These are phyloP conservation scores for Coriolopsis trogii DNA, from an alignment of 1,284 basidiomycete species.

Conservation along the genomic window DNA sequence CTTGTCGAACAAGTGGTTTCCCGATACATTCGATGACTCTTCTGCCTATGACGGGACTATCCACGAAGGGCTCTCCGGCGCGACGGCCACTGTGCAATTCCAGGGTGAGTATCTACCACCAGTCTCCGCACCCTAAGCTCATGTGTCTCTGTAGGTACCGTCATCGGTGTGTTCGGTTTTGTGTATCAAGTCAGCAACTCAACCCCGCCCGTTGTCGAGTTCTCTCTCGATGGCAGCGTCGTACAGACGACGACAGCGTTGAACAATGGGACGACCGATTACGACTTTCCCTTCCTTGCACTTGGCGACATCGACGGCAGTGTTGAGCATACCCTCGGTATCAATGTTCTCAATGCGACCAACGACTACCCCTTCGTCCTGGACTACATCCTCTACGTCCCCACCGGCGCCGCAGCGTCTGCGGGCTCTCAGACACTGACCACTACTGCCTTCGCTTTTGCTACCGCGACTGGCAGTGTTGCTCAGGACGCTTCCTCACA, in stretches of 20 bases:
- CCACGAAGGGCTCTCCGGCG: background rate
- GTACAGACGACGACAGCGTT: conserved; percentile 9
- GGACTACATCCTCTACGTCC: conserved; percentile 14
- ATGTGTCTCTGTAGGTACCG: conserved; percentile 2
- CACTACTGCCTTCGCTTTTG: conserved; percentile 5
- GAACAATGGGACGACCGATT: conserved; percentile 9
- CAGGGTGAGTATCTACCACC: background rate
- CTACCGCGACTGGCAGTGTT: background rate
- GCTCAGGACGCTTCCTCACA: background rate
- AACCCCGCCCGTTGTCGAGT: conserved; percentile 5
- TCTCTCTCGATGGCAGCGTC: conserved; percentile 10
- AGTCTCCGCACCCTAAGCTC: background rate
- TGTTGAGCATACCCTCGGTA: conserved; percentile 7
- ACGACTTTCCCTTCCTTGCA: conserved; percentile 5
- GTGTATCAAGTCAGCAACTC: background rate
- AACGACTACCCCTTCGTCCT: conserved; percentile 14
- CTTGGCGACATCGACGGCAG: background rate
- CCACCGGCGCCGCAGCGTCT: conserved; percentile 4
- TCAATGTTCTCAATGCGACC: conserved; percentile 10
- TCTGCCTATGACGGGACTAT: background rate
- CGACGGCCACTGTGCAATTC: conserved; percentile 12
- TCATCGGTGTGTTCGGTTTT: conserved; percentile 10
- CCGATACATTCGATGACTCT: background rate
- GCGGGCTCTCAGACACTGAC: conserved; percentile 5
- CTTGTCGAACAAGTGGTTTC: background rate